Evolutionary conservation across 345 rosid species (phyloP), one percentile per base, ranked within the genome.

Genomic region (Psidium friedrichsthalianum): DNA sequence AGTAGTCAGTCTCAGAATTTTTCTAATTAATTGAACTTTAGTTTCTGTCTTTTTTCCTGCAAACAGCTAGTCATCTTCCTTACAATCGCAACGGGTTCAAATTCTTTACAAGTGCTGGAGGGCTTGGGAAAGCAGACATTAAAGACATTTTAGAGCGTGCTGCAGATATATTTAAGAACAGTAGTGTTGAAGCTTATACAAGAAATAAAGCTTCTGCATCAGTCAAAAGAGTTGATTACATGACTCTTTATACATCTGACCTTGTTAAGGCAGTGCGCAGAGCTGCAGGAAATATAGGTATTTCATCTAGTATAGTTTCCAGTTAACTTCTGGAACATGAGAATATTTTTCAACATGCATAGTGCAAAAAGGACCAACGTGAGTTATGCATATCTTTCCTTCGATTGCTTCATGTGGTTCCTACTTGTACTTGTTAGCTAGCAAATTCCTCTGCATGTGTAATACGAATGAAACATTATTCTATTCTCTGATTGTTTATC

Each of bases 1-100:
- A 20, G 36, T 69, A 36, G 80, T 36, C 1, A 36, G 36, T 69
- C 80, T 69, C 47, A 36, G 47, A 32, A 52, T 53, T 82, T 82
- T 53, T 32, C 84, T 40, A n/a, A 59, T 27, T 27, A 86, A 6
- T 76, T 85, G 47, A 84, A 83, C 49, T 56, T 84, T 86, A 88
- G 44, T 82, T 83, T 89, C 29, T 76, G 87, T 89, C 29, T 36
- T 40, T 51, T 64, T 29, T 82, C 74, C 82, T 84, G 69, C 51
- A 56, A 88, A 90, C 94, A 97, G 99, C 99, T 84, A 97, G 99
- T 88, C 99, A 97, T 89, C 99, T 97, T 88, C 99, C 99, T 87
- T 97, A 88, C 94, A 97, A 97, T 90, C 91, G 99, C 89, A 97
- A 96, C 78, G 99, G 99, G 76, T 94, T 96, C 94, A 96, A 96